Evolutionary conservation across 495 filamentous ascomycete species (phyloP), one percentile per base, ranked within the genome.

Genomic region (Talaromyces trachyspermus): DNA sequence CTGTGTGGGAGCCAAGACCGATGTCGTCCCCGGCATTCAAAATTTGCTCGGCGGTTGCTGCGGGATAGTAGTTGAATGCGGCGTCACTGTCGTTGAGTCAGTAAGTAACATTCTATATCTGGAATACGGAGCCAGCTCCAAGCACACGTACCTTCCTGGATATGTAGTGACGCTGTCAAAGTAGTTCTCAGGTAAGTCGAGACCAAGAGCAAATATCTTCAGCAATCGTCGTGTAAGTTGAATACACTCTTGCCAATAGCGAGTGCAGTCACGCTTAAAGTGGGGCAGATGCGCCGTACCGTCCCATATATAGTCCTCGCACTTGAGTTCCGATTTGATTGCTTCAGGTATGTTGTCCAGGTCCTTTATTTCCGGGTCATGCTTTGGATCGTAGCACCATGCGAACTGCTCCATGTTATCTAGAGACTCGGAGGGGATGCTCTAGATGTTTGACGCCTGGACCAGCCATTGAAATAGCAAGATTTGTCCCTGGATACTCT

Each of bases 1-100:
- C 73, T 6, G 72, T 75, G 25, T 76, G 73, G 9, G 62, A 66
- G 27, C 72, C 72, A 17, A 65, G 64, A 5, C 36, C 14, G n/a
- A 40, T 14, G 9, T 40, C 14, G 5, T 40, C 6, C 5, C 7
- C 14, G 7, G 14, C 14, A 20, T n/a, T n/a, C n/a, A n/a, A n/a
- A n/a, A 17, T 9, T 6, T 5, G 6, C 15, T 40, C 36, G 5
- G n/a, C 19, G 8, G 36, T 6, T 9, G 15, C 14, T 5, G 36
- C n/a, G 7, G n/a, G 36, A 14, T 40, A 40, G 19, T 40, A 20
- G 14, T 15, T 15, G n/a, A 40, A 40, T 9, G 9, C 14, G 36
- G 7, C 14, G 73, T 54, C 3, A 40, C 19, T 40, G 5, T 17
- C n/a, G n/a, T n/a, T n/a, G n/a, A n/a, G n/a, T n/a, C n/a, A n/a